These are phyloP conservation scores for Fusarium veterinarium DNA, from an alignment of 2,329 filamentous ascomycete genomes.

Conservation along the genomic window DNA sequence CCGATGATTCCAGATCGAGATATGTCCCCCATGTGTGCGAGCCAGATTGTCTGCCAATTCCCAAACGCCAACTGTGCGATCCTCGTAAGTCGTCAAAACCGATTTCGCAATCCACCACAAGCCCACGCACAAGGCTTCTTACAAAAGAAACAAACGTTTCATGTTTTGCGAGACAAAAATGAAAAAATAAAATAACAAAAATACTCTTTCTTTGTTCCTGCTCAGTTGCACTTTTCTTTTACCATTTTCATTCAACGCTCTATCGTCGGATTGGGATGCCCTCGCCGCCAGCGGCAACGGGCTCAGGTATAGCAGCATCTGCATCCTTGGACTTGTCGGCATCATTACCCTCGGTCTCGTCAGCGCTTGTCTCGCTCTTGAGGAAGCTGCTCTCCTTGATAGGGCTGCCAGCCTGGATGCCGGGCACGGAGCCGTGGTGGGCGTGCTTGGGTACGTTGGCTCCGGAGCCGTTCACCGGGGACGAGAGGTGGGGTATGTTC, in stretches of 20 bases:
- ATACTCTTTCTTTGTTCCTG: neutral
- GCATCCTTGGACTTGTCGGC: constrained; percentile 56
- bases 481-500: constrained; percentile 90
- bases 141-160: constrained; percentile 21
- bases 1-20: constrained; percentile 40
- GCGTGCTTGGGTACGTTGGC: constrained; percentile 52
- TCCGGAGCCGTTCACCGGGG: constrained; percentile 62
- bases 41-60: constrained; percentile 44
- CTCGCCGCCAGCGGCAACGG: constrained; percentile 43
- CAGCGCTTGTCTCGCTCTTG: constrained; percentile 81
- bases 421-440: constrained; percentile 56
- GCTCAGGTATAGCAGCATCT: constrained; percentile 28
- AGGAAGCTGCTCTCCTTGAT: constrained; percentile 92
- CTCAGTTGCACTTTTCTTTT: constrained; percentile 6
- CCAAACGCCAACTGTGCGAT: constrained; percentile 47
- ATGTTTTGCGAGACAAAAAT: constrained; percentile 14
- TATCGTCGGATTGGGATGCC: constrained; percentile 74
- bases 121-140: constrained; percentile 31
- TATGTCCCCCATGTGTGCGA: constrained; percentile 38
- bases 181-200: neutral
- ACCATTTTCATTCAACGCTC: constrained; percentile 6
- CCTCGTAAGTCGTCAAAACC: constrained; percentile 46
- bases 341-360: constrained; percentile 55
- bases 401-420: constrained; percentile 77
- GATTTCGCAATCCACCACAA: constrained; percentile 36